Percentiles rank a stretch among this genome's conserved stretches.
These are phyloP conservation scores for Aspergillus sp. DNA, from an alignment of 2,329 filamentous ascomycete species.

Conservation along the genomic window DNA sequence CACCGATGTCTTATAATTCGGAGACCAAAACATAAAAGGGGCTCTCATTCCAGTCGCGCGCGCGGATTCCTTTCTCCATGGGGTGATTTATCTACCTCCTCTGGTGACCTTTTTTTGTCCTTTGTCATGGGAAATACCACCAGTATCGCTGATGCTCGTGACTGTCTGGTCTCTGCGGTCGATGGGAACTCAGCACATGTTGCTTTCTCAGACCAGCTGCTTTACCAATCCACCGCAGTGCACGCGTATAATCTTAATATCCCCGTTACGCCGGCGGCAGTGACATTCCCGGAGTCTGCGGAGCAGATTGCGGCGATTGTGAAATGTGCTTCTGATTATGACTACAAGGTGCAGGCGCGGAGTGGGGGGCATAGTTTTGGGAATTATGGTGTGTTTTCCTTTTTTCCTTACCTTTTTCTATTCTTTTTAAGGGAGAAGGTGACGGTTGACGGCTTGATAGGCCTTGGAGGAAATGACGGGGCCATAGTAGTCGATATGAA, in stretches of 20 bases:
- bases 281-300: slow-evolving; percentile 34
- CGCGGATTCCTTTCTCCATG: too few relatives aligned
- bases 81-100: too few relatives aligned
- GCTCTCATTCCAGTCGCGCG: too few relatives aligned
- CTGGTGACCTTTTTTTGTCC: too few relatives aligned
- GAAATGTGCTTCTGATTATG: slow-evolving; percentile 43
- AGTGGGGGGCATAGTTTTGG: slow-evolving; percentile 57
- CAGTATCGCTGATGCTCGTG: too few relatives aligned
- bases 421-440: too few relatives aligned
- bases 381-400: slow-evolving; percentile 40
- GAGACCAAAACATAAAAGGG: too few relatives aligned
- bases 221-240: background rate
- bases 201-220: too few relatives aligned
- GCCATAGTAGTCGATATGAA: slow-evolving; percentile 31
- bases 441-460: background rate
- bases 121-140: too few relatives aligned
- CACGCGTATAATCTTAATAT: slow-evolving; percentile 26
- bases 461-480: slow-evolving; percentile 31
- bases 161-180: too few relatives aligned
- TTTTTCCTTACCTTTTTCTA: background rate
- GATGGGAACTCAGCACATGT: too few relatives aligned
- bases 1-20: too few relatives aligned
- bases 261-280: slow-evolving; percentile 30
- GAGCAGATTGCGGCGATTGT: slow-evolving; percentile 48
- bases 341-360: slow-evolving; percentile 52